Evolutionary conservation across 495 filamentous ascomycete genomes (phyloP), one percentile per base, ranked within the genome.

Genomic region (Astrocystis sublimbata): DNA sequence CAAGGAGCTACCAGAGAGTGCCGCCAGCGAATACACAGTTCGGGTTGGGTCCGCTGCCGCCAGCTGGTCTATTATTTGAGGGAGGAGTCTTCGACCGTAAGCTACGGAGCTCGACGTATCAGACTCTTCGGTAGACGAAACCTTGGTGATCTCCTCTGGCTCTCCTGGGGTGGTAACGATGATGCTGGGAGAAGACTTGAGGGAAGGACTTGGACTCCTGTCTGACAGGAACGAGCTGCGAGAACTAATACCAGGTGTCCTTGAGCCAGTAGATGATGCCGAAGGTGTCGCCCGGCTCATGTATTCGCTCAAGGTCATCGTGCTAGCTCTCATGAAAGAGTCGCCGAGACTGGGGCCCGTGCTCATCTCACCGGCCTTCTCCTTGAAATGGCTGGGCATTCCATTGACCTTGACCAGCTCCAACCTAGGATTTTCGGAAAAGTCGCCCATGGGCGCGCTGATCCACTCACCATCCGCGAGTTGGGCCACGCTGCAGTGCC

Each of bases 321-420:
- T 21, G 6, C 15, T 52, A 7, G 28, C 30, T 36, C 6, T 52
- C 23, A n/a, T 13, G 6, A 52, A 6, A 6, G 12, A 52, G 4
- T 33, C 49, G 4, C 6, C 21, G 28, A n/a, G 19, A 17, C 26
- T 2, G 1, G 17, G 12, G 30, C 28, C 12, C n/a, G 8, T 36
- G 28, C 28, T 52, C 13, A n/a, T n/a, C n/a, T 6, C 30, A 17
- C 36, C 49, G 8, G 70, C 65, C 42, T 68, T 79, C 47, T 79
- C 75, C 15, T 69, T 66, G 60, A 73, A 80, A 62, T 77, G 72
- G 58, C 71, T 76, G 0, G 76, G 76, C 0, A 63, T 62, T 2
- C 67, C 70, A 19, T 75, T 50, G 15, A 74, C 68, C 55, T 69
- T 64, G 3, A 81, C 68, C 21, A 79, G 66, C 57, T 82, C 75